A percentile compares a stretch with the other conserved stretches of the same genome.
Evolutionary conservation across 345 rosid species (phyloP).

Genomic region (Lumnitzera littorea): DNA sequence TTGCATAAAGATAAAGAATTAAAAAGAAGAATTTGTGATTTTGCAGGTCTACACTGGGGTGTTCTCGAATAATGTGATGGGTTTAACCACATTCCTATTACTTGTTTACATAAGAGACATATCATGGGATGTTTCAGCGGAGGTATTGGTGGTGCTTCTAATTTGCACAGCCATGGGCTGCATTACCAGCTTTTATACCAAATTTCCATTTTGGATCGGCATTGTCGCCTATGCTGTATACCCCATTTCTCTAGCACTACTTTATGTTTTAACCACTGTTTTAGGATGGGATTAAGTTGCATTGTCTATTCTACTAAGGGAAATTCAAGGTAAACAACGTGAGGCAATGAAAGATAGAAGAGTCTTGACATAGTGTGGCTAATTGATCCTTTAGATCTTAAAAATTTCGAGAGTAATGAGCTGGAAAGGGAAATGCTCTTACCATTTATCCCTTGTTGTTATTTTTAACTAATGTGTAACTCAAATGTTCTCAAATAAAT

Average conservation of each 20-base stretch:
- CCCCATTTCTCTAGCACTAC: constrained; percentile 27
- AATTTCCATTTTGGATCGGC: constrained; percentile 29
- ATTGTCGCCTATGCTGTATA: constrained; percentile 23
- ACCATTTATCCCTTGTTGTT: too few relatives aligned
- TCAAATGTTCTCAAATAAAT: too few relatives aligned
- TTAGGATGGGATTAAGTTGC: constrained; percentile 27
- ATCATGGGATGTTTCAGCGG: constrained; percentile 34
- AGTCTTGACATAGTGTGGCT: too few relatives aligned
- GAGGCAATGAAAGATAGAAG: too few relatives aligned
- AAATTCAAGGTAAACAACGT: too few relatives aligned
- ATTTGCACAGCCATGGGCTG: constrained; percentile 30
- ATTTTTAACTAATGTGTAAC: too few relatives aligned
- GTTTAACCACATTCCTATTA: constrained; percentile 24
- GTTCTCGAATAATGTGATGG: constrained; percentile 40
- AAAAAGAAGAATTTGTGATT: neutral
- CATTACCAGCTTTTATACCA: constrained; percentile 19
- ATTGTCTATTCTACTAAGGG: neutral
- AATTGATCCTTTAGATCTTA: too few relatives aligned
- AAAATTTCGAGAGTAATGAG: too few relatives aligned
- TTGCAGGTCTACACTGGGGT: constrained; percentile 36
- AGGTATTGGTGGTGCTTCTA: constrained; percentile 24
- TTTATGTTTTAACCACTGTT: constrained; percentile 29
- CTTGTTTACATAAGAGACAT: constrained; percentile 29
- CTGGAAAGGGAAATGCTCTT: too few relatives aligned
- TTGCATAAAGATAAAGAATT: too few relatives aligned